Percentiles rank a stretch among this genome's conserved stretches.
phyloP scores from a whole-genome alignment of 306 rosid genomes.

The Cucurbita maxima region DNA sequence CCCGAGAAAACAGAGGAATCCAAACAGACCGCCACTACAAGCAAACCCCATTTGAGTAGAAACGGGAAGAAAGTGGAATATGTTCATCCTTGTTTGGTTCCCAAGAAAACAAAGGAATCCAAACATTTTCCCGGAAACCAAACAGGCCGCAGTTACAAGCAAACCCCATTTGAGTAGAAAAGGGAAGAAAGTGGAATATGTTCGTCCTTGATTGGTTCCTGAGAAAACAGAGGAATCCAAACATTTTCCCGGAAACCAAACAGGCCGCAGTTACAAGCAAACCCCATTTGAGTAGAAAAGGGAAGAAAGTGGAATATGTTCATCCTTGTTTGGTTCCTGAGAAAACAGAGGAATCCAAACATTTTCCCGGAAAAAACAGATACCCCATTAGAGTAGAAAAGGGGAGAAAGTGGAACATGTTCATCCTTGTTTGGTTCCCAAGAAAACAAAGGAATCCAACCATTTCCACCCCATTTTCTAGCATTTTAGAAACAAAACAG shows the following conservation, averaged over 20 bases:
- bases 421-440: not conserved
- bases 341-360: not conserved
- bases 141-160: too few relatives aligned
- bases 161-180: slow-evolving; percentile 2
- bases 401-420: not conserved
- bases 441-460: not conserved
- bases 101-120: not conserved
- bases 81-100: not conserved
- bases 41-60: not conserved
- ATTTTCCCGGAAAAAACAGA: not conserved
- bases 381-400: slow-evolving; percentile 1
- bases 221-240: not conserved
- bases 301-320: not conserved
- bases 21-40: not conserved
- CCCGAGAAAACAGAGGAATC: not conserved
- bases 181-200: not conserved
- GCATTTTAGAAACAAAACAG: not conserved
- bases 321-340: not conserved
- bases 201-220: not conserved
- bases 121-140: not conserved
- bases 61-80: not conserved
- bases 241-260: not conserved
- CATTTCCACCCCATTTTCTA: not conserved
- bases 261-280: not conserved
- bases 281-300: not conserved